These are phyloP conservation scores for Apiospora kogelbergensis DNA, from an alignment of 2,329 filamentous ascomycete genomes.

Conservation along the genomic window DNA sequence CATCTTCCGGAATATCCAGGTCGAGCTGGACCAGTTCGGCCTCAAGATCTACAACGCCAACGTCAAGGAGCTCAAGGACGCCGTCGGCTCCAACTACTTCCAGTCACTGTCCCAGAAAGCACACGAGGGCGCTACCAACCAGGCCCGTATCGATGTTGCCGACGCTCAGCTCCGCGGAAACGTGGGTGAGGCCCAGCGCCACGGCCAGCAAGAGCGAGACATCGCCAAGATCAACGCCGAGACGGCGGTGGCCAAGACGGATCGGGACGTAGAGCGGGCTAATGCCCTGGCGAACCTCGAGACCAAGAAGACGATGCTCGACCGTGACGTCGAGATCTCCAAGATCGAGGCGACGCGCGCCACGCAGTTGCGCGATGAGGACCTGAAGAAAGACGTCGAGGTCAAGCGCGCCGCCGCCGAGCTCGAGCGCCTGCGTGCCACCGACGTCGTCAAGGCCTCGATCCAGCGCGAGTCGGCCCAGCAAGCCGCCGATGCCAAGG, in stretches of 20 bases:
- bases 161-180: slow-evolving; percentile 66
- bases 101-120: slow-evolving; percentile 79
- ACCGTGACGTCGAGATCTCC: slow-evolving; percentile 72
- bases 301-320: slow-evolving; percentile 70
- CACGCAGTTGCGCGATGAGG: slow-evolving; percentile 75
- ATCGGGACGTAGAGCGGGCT: slow-evolving; percentile 80
- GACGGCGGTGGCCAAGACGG: slow-evolving; percentile 81
- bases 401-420: slow-evolving; percentile 76
- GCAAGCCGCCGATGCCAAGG: slow-evolving; percentile 64
- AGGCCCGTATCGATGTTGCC: slow-evolving; percentile 60
- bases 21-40: slow-evolving; percentile 78
- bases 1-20: slow-evolving; percentile 74
- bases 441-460: slow-evolving; percentile 74
- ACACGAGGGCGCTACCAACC: slow-evolving; percentile 81
- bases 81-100: slow-evolving; percentile 80
- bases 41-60: slow-evolving; percentile 73
- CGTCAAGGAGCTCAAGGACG: slow-evolving; percentile 84
- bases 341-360: slow-evolving; percentile 72
- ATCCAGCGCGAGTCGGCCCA: slow-evolving; percentile 68
- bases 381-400: slow-evolving; percentile 77
- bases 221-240: slow-evolving; percentile 83
- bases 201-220: slow-evolving; percentile 79
- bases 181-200: slow-evolving; percentile 75
- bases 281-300: slow-evolving; percentile 74
- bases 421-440: slow-evolving; percentile 75